A percentile compares a stretch with the other conserved stretches of the same genome.
phyloP scores from a whole-genome alignment of 371 early-diverging fungal species.

The Mortierella sp. region DNA sequence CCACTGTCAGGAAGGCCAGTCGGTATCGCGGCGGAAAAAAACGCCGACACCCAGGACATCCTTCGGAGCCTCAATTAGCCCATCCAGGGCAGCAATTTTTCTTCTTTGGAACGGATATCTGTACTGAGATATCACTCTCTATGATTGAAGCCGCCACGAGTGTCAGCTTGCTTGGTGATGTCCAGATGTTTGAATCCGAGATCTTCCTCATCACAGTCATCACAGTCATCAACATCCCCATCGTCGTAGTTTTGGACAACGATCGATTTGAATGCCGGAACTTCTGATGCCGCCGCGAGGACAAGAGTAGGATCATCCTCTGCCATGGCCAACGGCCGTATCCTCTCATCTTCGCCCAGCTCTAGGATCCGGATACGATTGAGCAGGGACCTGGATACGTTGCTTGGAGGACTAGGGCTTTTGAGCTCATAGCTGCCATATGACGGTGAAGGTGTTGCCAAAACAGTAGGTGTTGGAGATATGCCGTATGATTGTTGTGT shows the following conservation, averaged over 20 bases:
- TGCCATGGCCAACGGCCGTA: background rate
- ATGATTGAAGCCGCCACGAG: no score
- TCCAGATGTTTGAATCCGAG: no score
- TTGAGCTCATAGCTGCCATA: background rate
- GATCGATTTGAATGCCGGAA: background rate
- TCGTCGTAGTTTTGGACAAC: background rate
- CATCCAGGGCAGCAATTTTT: no score
- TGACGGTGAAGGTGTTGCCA: background rate
- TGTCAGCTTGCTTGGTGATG: no score
- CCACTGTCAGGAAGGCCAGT: no score
- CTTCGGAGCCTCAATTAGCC: no score
- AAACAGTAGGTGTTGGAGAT: background rate
- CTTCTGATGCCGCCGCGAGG: background rate
- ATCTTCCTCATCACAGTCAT: no score
- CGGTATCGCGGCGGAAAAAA: no score
- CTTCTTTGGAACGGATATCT: no score
- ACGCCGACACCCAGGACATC: no score
- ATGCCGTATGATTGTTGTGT: background rate
- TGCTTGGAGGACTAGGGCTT: background rate
- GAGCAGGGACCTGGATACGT: constrained; percentile 1
- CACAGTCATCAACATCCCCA: background rate
- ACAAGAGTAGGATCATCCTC: constrained; percentile 6
- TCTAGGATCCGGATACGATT: constrained; percentile 3
- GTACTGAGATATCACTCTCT: no score
- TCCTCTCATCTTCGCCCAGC: background rate